These are phyloP conservation scores for Claviceps maximensis DNA, from an alignment of 2,329 filamentous ascomycete genomes.

Conservation along the genomic window DNA sequence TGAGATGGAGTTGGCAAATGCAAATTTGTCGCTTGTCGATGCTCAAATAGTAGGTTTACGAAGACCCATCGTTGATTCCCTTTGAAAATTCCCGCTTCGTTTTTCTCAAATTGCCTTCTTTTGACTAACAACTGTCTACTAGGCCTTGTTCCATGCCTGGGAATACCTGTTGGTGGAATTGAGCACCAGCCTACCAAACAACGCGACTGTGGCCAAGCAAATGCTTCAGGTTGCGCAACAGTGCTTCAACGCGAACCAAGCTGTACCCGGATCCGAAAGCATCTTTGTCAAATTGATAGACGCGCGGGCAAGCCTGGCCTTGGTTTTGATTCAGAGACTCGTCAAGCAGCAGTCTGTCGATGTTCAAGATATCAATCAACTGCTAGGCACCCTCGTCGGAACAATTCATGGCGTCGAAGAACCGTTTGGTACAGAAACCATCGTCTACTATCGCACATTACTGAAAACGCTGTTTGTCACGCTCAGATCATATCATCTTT, in stretches of 20 bases:
- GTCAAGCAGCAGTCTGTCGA: conserved; percentile 44
- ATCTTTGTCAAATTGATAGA: conserved; percentile 73
- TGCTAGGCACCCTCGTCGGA: conserved; percentile 36
- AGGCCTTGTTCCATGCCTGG: conserved; percentile 80
- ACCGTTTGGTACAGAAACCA: conserved; percentile 37
- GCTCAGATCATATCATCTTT: conserved; percentile 48
- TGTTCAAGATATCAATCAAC: conserved; percentile 36
- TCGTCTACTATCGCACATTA: conserved; percentile 68
- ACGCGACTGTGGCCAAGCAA: conserved; percentile 46
- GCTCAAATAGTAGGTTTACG: conserved; percentile 68
- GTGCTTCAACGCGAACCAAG: conserved; percentile 67
- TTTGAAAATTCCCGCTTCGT: too few species aligned
- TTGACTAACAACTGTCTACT: not conserved
- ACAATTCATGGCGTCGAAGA: conserved; percentile 41
- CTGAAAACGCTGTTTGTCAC: conserved; percentile 77
- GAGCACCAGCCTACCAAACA: conserved; percentile 46
- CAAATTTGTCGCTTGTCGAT: conserved; percentile 83
- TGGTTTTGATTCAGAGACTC: conserved; percentile 70
- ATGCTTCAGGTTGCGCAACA: conserved; percentile 64
- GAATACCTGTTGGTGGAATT: conserved; percentile 78
- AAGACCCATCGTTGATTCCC: too few species aligned
- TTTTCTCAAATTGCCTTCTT: too few species aligned
- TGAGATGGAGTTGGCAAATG: conserved; percentile 78
- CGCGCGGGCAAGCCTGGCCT: conserved; percentile 64
- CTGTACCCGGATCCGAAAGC: conserved; percentile 57